Evolutionary conservation across 2,329 filamentous ascomycete species (phyloP).

Genomic region (Aureobasidium uvarum): DNA sequence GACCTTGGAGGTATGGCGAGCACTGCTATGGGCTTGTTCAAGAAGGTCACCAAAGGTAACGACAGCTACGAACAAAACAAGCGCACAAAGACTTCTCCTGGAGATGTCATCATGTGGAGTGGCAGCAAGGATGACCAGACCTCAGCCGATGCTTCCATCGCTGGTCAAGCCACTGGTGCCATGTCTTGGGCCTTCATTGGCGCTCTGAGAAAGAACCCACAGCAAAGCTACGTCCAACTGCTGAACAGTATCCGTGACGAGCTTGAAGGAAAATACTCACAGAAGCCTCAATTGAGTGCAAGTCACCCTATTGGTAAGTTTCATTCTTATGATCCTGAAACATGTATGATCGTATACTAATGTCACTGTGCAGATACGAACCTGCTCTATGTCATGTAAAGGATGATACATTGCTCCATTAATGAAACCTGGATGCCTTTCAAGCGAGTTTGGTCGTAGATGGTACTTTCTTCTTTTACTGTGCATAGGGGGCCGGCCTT

Average conservation of each 20-base stretch:
- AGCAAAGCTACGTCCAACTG: constrained; percentile 94
- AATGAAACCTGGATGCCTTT: constrained; percentile 4
- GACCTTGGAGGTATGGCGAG: constrained; percentile 79
- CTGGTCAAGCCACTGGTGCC: constrained; percentile 85
- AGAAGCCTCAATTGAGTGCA: constrained; percentile 95
- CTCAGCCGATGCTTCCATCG: constrained; percentile 88
- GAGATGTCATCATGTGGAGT: constrained; percentile 97
- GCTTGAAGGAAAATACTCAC: constrained; percentile 78
- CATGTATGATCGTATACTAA: constrained; percentile 24
- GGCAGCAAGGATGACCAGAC: constrained; percentile 96
- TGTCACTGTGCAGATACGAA: constrained; percentile 41
- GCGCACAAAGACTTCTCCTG: constrained; percentile 86
- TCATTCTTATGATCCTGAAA: neutral
- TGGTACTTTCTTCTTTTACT: neutral
- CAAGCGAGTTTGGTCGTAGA: neutral
- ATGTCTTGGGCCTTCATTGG: constrained; percentile 98
- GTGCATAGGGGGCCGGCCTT: neutral
- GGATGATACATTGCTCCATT: constrained; percentile 6
- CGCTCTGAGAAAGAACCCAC: constrained; percentile 84
- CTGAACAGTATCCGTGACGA: constrained; percentile 94
- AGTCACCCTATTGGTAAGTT: constrained; percentile 89
- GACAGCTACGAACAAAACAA: constrained; percentile 75
- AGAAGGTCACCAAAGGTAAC: constrained; percentile 79
- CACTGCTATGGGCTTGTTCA: constrained; percentile 79
- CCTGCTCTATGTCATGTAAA: constrained; percentile 48